These are phyloP conservation scores for Eutypella sp. DNA, from an alignment of 2,329 filamentous ascomycete genomes.

Conservation along the genomic window DNA sequence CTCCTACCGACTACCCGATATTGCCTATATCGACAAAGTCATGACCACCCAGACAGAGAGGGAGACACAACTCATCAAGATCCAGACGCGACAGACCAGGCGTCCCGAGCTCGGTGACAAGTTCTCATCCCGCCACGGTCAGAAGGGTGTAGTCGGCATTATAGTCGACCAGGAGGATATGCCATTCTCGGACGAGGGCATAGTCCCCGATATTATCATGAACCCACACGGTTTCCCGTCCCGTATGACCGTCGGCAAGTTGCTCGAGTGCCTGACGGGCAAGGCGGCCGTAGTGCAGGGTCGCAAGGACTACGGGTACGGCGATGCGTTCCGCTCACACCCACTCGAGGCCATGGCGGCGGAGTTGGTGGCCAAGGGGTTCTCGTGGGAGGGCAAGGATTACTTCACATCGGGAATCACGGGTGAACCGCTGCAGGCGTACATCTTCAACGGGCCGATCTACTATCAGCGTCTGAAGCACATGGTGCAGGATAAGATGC, in stretches of 20 bases:
- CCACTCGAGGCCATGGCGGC: slow-evolving; percentile 84
- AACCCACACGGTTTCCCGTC: slow-evolving; percentile 99
- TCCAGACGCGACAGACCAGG: slow-evolving; percentile 92
- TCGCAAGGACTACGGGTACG: slow-evolving; percentile 77
- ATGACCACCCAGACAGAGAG: slow-evolving; percentile 87
- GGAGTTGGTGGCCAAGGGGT: slow-evolving; percentile 80
- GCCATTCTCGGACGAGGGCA: slow-evolving; percentile 86
- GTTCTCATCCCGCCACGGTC: slow-evolving; percentile 95
- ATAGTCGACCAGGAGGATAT: slow-evolving; percentile 96
- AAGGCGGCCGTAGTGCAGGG: slow-evolving; percentile 88
- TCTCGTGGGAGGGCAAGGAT: slow-evolving; percentile 96
- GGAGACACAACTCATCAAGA: slow-evolving; percentile 83
- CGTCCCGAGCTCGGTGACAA: slow-evolving; percentile 96
- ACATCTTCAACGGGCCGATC: slow-evolving; percentile 97
- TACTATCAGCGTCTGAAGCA: slow-evolving; percentile 99
- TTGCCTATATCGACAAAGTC: slow-evolving; percentile 91
- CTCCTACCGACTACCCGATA: slow-evolving; percentile 79
- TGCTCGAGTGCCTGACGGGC: slow-evolving; percentile 89
- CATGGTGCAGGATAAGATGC: slow-evolving; percentile 99
- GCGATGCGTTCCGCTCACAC: slow-evolving; percentile 76
- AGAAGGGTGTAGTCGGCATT: slow-evolving; percentile 96
- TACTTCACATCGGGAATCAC: slow-evolving; percentile 94
- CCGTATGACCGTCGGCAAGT: slow-evolving; percentile 98
- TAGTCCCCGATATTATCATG: slow-evolving; percentile 99
- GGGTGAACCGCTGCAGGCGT: slow-evolving; percentile 86